phyloP scores from a whole-genome alignment of 2,329 filamentous ascomycete species.

The Whalleya microplaca region DNA sequence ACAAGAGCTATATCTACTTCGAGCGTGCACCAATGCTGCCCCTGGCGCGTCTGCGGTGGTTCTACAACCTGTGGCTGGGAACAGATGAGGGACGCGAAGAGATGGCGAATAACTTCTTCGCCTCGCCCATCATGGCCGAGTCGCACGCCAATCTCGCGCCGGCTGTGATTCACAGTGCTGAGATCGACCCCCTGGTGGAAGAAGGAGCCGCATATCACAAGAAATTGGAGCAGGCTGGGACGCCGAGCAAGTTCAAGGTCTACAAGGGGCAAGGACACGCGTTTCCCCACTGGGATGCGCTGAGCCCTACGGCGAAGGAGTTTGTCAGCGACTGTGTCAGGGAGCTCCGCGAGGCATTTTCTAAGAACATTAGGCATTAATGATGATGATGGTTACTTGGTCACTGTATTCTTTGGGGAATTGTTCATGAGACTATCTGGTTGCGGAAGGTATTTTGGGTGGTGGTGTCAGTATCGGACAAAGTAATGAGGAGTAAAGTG shows the following conservation, averaged over 20 bases:
- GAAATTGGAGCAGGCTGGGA: conserved; percentile 36
- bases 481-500: too few species aligned
- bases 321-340: conserved; percentile 39
- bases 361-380: neutral
- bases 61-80: conserved; percentile 43
- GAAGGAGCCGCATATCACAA: conserved; percentile 40
- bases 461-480: too few species aligned
- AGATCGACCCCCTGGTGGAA: conserved; percentile 39
- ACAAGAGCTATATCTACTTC: conserved; percentile 37
- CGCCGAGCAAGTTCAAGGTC: conserved; percentile 38
- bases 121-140: conserved; percentile 39
- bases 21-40: conserved; percentile 42
- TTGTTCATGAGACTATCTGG: too few species aligned
- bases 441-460: too few species aligned
- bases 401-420: too few species aligned
- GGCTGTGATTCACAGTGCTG: conserved; percentile 39
- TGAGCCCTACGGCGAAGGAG: conserved; percentile 37
- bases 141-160: conserved; percentile 40
- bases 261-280: conserved; percentile 43
- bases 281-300: conserved; percentile 41
- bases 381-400: too few species aligned
- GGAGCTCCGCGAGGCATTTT: conserved; percentile 32
- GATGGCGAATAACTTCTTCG: conserved; percentile 35
- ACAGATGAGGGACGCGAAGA: conserved; percentile 34
- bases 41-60: conserved; percentile 40